Percentiles rank a stretch among this genome's conserved stretches.
Evolutionary conservation across 441 rosid species (phyloP).

Genomic region (Macaranga tanarius): DNA sequence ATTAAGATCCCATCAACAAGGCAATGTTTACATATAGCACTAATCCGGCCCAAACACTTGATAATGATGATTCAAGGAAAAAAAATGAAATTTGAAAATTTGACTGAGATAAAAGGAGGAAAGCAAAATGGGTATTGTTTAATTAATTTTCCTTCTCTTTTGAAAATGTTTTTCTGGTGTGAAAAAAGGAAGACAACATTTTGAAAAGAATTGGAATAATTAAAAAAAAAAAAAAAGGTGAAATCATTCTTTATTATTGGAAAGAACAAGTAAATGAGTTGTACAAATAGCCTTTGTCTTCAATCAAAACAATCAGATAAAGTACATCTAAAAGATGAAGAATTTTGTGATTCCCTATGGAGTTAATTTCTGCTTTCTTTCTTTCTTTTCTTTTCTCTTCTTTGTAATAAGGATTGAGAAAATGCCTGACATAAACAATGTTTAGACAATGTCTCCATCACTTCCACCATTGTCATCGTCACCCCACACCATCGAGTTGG

Average conservation of each 20-base stretch:
- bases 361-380: too few relatives aligned
- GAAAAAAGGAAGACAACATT: background rate
- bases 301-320: slow-evolving; percentile 4
- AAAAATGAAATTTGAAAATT: background rate
- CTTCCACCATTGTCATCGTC: too few relatives aligned
- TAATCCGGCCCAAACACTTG: too few relatives aligned
- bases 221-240: slow-evolving; percentile 1
- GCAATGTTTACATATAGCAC: background rate
- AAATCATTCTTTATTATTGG: too few relatives aligned
- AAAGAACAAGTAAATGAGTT: slow-evolving; percentile 13
- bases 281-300: slow-evolving; percentile 12
- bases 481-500: too few relatives aligned
- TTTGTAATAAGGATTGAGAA: too few relatives aligned
- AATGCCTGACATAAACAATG: too few relatives aligned
- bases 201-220: slow-evolving; percentile 7
- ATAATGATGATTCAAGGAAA: too few relatives aligned
- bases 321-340: too few relatives aligned
- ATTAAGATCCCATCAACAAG: slow-evolving; percentile 1
- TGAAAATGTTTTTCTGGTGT: background rate
- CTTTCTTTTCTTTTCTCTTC: background rate
- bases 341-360: too few relatives aligned
- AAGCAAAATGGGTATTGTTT: background rate
- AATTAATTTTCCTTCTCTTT: too few relatives aligned
- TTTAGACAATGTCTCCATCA: too few relatives aligned
- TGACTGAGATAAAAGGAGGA: background rate